Base-by-base conservation (phyloP, 768 basidiomycete genomes). In the Aureoboletus auriporus region DNA sequence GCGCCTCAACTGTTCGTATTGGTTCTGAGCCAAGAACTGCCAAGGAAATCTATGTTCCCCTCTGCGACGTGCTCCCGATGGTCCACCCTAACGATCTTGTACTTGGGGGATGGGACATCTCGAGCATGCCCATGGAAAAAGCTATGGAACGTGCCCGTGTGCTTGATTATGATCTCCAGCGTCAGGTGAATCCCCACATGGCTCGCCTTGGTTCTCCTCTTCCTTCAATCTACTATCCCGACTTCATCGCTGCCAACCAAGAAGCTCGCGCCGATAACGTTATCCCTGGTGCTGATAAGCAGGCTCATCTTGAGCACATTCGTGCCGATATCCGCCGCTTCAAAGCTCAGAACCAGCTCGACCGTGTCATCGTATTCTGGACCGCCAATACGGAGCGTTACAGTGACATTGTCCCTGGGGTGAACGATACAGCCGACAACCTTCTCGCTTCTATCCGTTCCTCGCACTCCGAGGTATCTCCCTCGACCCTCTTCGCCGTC, bases 301-400 rank as follows among this genome's bases (percentile, higher is more conserved):
- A 86, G 57, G 83, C 71, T 7, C 96, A 98, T 67, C 83, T 99
- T 46, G 91, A 96, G 52, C 84, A 88, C 51, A 83, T 98, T 61
- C 88, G 94, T 47, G 76, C 76, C n/a, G 93, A 97, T 63, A 97
- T 98, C 66, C 89, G 92, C 60, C 78, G 82, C 47, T 98, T 98
- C 81, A 98, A 97, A 75, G 61, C 72, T 45, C 72, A 82, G 52
- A 82, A 98, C 65, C 75, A 70, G 16, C 82, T 98, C 40, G 94
- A 94, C 67, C 87, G 87, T 49, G 82, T 91, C 52, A 70, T 99
- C 60, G 86, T 98, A 53, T 94, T 98, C 76, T 98, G 95, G 95
- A 98, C 95, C 13, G 93, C 91, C 58, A 97, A 99, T 74, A 99
- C 95, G 14, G 96, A 98, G 76, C 88, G 95, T 50, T 99, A 93